Base-by-base conservation (phyloP, 345 rosid species). In the Kernera saxatilis region DNA sequence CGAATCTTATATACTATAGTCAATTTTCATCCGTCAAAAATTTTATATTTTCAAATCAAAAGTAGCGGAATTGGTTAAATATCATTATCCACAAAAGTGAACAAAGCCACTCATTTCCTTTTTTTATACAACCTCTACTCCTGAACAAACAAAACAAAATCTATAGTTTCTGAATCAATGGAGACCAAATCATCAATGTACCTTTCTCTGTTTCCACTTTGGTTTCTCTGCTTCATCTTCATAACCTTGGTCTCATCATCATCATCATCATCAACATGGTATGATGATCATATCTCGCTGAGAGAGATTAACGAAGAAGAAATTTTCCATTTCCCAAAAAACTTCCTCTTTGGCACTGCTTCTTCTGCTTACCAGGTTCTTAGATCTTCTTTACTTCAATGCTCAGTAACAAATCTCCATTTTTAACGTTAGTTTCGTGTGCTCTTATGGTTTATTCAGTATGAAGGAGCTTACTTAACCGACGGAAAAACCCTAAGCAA, bases 361-460 rank as follows among this genome's bases (percentile, higher is more conserved):
- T 86, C 97, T 51, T 89, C 93, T 70, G 79, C 96, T 37, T 87
- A 87, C 65, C 92, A 91, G 91, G 91, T 88, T 66, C 71, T 19
- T 22, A 9, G 14, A 5, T 26, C 26, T 49, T 21, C 17, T 22
- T 26, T 60, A 23, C 57, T 70, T 36, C 22, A 23, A 15, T 59
- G 4, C 40, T 59, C 26, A 39, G 13, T 35, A 4, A 6, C 44
- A 45, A 55, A 11, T 5, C 55, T 36, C 1, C 5, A 1, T 4
- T 21, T 40, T 62, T 21, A 61, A 49, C 57, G 25, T 15, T 12
- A 18, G 8, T 9, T 33, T 21, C 44, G 13, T 70, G 10, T 58
- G 45, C 2, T 26, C 45, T n/a, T 63, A 36, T 59, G 53, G 7
- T 26, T 40, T 65, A 1, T 54, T 21, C 18, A 85, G 85, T 64